Evolutionary conservation across 1,284 basidiomycete species (phyloP), one percentile per base, ranked within the genome.

Genomic region (Sparassis latifolia): DNA sequence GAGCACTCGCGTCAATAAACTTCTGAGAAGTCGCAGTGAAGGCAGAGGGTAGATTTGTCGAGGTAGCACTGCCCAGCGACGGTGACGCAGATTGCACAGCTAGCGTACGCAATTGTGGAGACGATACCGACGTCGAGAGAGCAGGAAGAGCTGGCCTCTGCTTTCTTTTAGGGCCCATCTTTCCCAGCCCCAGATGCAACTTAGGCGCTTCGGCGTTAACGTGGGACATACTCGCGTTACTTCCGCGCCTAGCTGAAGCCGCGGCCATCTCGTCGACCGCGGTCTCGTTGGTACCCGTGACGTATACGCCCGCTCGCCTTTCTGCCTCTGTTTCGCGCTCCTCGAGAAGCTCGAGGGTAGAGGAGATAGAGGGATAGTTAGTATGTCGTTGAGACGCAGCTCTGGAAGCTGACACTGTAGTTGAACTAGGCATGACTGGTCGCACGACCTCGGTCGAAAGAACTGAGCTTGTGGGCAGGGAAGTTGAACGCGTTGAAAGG

Each of bases 351-450:
- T 62, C 64, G 29, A 66, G 59, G 2, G 65, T 65, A 3, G 65
- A 66, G 7, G 63, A 62, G 44, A 66, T 65, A 3, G 65, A 66
- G 1, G 65, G 65, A 45, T 60, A 65, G 1, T 63, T 60, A 41
- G 59, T 58, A 47, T 66, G 65, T 1, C 62, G 53, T 10, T 58
- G 57, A 2, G 38, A 33, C 32, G 38, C 33, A 2, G 42, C 44
- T 33, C 30, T 33, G 20, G 12, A 54, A 42, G 7, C 57, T 42
- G 45, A 10, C 30, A 20, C 20, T 20, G 20, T 20, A 20, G 20
- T 20, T 20, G 20, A 20, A 20, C 20, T 20, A 20, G 20, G 48
- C 44, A 35, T 52, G 27, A 7, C 35, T 12, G 35, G 35, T 37
- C 7, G 35, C 7, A 37, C 12, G 7, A 12, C 12, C 7, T 37